A percentile compares a stretch with the other conserved stretches of the same genome.
These are phyloP conservation scores for Penicillium coprophilum DNA, from an alignment of 495 filamentous ascomycete species.

Conservation along the genomic window DNA sequence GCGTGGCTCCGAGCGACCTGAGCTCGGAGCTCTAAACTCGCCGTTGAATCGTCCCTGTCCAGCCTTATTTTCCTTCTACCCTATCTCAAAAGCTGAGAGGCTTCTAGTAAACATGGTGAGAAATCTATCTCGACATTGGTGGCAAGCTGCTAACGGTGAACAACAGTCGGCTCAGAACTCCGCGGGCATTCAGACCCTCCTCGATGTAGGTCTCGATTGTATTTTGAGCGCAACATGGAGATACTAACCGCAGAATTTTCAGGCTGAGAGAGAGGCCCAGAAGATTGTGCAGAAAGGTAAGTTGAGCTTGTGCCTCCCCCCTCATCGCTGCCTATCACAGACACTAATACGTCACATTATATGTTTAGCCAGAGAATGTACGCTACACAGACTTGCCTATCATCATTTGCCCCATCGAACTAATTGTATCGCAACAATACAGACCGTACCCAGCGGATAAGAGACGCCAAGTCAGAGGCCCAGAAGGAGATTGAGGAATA, in stretches of 20 bases:
- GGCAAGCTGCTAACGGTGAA: constrained; percentile 29
- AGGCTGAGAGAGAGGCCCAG: constrained; percentile 98
- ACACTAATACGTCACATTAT: constrained; percentile 35
- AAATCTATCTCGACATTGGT: background rate
- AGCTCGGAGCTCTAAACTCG: constrained; percentile 37
- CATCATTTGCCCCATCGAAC: constrained; percentile 9
- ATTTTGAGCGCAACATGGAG: background rate
- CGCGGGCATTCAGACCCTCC: constrained; percentile 94
- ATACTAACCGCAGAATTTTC: constrained; percentile 30
- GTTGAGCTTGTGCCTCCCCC: constrained; percentile 13
- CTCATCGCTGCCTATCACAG: background rate
- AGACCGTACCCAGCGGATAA: constrained; percentile 97
- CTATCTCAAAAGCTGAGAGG: constrained; percentile 17
- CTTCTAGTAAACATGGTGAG: constrained; percentile 42
- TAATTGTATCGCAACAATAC: constrained; percentile 35
- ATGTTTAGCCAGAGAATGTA: constrained; percentile 75
- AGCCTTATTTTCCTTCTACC: constrained; percentile 11
- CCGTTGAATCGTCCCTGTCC: constrained; percentile 22
- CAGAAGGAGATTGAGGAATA: constrained; percentile 99
- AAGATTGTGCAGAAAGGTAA: constrained; percentile 97
- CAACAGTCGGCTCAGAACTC: constrained; percentile 97
- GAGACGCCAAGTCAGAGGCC: constrained; percentile 89
- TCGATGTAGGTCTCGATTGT: constrained; percentile 72
- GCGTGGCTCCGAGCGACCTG: constrained; percentile 37
- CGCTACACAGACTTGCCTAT: constrained; percentile 18